A percentile compares a stretch with the other conserved stretches of the same genome.
Evolutionary conservation across 768 basidiomycete genomes (phyloP).

Genomic region (Tricholoma saponaceum): DNA sequence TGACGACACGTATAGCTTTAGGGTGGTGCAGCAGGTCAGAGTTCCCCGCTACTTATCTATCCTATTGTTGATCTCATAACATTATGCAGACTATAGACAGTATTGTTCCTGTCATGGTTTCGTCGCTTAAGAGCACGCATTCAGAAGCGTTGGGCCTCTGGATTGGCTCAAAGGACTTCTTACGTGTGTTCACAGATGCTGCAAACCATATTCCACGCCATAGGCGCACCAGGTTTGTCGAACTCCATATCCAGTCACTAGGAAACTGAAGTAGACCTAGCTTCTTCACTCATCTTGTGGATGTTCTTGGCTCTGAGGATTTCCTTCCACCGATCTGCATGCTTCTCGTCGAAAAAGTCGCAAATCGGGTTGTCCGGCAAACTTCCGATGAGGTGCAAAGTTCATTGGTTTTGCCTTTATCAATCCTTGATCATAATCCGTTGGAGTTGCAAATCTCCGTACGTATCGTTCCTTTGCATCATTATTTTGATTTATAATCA

Average conservation of each 20-base stretch:
- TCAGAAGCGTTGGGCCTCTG: slow-evolving; percentile 55
- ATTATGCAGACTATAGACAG: slow-evolving; percentile 81
- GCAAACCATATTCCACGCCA: slow-evolving; percentile 90
- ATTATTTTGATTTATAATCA: slow-evolving; percentile 2
- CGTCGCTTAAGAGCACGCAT: slow-evolving; percentile 64
- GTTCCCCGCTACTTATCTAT: background rate
- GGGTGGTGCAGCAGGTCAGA: slow-evolving; percentile 84
- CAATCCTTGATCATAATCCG: slow-evolving; percentile 55
- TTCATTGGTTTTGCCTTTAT: slow-evolving; percentile 62
- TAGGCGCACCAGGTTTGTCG: slow-evolving; percentile 75
- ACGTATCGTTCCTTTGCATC: slow-evolving; percentile 14
- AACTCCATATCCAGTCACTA: background rate
- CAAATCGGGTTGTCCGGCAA: slow-evolving; percentile 66
- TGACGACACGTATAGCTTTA: slow-evolving; percentile 94
- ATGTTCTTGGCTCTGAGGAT: slow-evolving; percentile 72
- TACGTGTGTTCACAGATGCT: slow-evolving; percentile 92
- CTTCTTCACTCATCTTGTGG: slow-evolving; percentile 86
- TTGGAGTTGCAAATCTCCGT: slow-evolving; percentile 50
- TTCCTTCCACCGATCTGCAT: slow-evolving; percentile 83
- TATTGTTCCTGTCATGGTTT: slow-evolving; percentile 90
- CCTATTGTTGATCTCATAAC: background rate
- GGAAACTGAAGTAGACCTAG: slow-evolving; percentile 31
- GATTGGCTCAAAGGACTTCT: slow-evolving; percentile 70
- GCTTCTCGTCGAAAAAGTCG: slow-evolving; percentile 77
- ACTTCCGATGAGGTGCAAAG: slow-evolving; percentile 51